Evolutionary conservation across 108 stramenopile species (phyloP).

Genomic region (Asterionellopsis glacialis): DNA sequence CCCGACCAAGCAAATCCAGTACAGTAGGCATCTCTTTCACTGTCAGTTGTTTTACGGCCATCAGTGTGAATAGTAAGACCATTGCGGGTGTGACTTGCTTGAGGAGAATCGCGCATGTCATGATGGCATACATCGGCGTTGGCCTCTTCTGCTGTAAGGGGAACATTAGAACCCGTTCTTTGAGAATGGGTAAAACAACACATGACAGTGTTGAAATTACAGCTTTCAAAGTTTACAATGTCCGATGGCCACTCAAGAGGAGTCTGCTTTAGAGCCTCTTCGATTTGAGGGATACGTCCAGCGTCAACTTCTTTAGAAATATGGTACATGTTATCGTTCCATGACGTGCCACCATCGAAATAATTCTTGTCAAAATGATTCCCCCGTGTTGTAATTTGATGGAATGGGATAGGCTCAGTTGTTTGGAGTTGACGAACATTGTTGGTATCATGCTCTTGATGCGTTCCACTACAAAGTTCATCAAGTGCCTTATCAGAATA

Average conservation of each 20-base stretch:
- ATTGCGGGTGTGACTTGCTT: background rate
- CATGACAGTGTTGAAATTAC: constrained; percentile 6
- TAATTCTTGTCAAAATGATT: constrained; percentile 1
- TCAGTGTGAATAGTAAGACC: background rate
- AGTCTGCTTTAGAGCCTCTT: background rate
- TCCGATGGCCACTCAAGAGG: background rate
- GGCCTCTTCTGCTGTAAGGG: background rate
- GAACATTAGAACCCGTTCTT: background rate
- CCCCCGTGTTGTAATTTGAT: too few species aligned
- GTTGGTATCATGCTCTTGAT: too few species aligned
- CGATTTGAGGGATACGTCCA: too few species aligned
- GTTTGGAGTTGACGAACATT: too few species aligned
- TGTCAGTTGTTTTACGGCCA: background rate
- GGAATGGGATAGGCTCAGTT: too few species aligned
- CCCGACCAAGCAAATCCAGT: constrained; percentile 35
- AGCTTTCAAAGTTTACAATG: constrained; percentile 4
- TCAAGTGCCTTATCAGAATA: too few species aligned
- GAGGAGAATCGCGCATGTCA: background rate
- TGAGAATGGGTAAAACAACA: constrained; percentile 4
- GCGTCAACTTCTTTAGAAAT: background rate
- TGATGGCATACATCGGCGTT: constrained; percentile 7
- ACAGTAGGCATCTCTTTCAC: constrained; percentile 20
- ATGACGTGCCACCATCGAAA: background rate
- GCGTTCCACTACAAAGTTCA: too few species aligned
- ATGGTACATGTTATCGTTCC: background rate